These are phyloP conservation scores for Falciphora oryzae DNA, from an alignment of 2,329 filamentous ascomycete species.

Conservation along the genomic window DNA sequence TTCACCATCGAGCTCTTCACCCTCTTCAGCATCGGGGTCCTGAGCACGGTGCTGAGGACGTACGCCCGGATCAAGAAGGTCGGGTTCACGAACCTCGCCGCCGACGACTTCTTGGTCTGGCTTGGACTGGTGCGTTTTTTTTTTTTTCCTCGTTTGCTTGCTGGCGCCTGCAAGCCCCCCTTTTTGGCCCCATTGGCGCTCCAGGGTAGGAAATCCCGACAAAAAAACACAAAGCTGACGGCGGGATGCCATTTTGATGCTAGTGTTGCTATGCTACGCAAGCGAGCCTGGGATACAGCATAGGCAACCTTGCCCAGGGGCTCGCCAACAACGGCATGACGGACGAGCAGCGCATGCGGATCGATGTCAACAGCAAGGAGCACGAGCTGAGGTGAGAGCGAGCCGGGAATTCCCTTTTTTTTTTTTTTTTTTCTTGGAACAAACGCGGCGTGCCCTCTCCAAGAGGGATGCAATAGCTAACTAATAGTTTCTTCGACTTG, in stretches of 20 bases:
- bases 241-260: background rate
- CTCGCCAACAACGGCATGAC: conserved; percentile 52
- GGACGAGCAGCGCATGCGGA: conserved; percentile 35
- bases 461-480: background rate
- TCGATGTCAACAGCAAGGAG: conserved; percentile 29
- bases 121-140: conserved; percentile 16
- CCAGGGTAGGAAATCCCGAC: background rate
- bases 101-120: conserved; percentile 31
- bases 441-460: background rate
- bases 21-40: conserved; percentile 27
- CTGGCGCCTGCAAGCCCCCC: conserved; percentile 14
- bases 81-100: conserved; percentile 24
- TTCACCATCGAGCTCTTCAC: conserved; percentile 31
- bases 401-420: background rate
- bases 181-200: too few species aligned
- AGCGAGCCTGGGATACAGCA: conserved; percentile 40
- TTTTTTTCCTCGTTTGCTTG: too few species aligned
- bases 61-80: conserved; percentile 29
- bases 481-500: background rate
- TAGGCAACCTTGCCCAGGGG: conserved; percentile 40
- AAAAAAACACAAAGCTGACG: background rate
- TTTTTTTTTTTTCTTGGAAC: too few species aligned
- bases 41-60: conserved; percentile 29
- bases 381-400: background rate
- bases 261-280: conserved; percentile 46